Base-by-base conservation (phyloP, 192 early-diverging fungal species). In the Coemansia sp. region DNA sequence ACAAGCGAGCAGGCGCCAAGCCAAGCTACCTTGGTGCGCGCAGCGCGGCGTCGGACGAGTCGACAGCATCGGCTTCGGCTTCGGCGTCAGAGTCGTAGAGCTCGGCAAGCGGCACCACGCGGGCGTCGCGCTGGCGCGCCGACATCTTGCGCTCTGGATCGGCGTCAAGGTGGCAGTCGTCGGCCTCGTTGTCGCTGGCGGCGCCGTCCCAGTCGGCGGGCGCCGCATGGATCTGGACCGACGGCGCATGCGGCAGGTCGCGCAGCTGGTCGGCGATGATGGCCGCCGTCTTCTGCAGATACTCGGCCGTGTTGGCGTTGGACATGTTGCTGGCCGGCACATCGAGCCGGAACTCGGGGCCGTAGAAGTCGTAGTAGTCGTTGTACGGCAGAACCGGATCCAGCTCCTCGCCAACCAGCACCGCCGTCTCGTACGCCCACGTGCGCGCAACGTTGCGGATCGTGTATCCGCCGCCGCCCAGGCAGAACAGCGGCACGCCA, bases 401-500 rank as follows among this genome's bases (percentile, higher is more conserved):
- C 47, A 91, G 66, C 52, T 91, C 87, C 42, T 88, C 82, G 58
- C 90, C 92, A n/a, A 93, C 81, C 12, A 93, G 85, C 5, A 95
- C 86, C 9, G 89, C 80, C 6, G 97, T 99, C 68, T 99, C 97
- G 73, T 96, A 98, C 13, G 93, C 90, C 97, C 95, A 97, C 7
- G 91, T 91, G 8, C 97, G 87, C 26, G 95, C 91, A 0, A 97
- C 95, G 75, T 98, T 97, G 32, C 95, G 87, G 75, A 98, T 95
- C 0, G 97, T 99, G 76, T 99, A 99, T 0, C 97, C 97, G 47
- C 97, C 97, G 32, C 97, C 97, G 43, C 97, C 97, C 6, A 98
- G 79, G 47, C 96, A 90, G 61, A 99, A 74, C 77, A 98, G 80
- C 18, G 97, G 97, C 43, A 99, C 83, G 60, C 90, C 88, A 71